Evolutionary conservation across 2,329 filamentous ascomycete genomes (phyloP), one percentile per base, ranked within the genome.

Genomic region (Samsoniella hepiali): DNA sequence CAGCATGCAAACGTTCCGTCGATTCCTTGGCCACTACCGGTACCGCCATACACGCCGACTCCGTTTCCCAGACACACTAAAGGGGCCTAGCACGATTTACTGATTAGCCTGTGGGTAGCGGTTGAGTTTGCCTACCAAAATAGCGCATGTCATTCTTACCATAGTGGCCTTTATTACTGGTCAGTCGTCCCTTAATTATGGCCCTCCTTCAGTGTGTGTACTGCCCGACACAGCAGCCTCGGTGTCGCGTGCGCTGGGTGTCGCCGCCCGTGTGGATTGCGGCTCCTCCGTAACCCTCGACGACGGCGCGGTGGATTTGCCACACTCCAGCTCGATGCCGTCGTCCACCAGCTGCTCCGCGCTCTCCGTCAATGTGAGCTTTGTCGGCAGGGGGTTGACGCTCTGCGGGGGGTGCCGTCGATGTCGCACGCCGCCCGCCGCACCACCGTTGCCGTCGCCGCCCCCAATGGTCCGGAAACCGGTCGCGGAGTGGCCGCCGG

Each of bases 401-500:
- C 57, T 63, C 44, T 49, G 60, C 0, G 44, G 54, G 32, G 27
- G 61, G 15, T 58, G 47, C 5, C 62, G 49, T 1, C 40, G 29
- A 17, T 60, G 29, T 11, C 51, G 53, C 34, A 36, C 40, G 40
- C 56, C 56, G 13, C 22, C 22, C 22, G 22, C 22, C 22, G 29
- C 34, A 7, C 34, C 49, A 8, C 45, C 45, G 36, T 55, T 54
- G 13, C 62, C 57, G 31, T 59, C 62, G 11, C 62, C 62, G 17
- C 62, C 62, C 9, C 62, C 56, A 36, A 60, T 60, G 11, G 62
- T 64, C 7, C 57, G 55, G 50, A 64, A 64, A 1, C 56, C 56
- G 7, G 31, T 55, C 5, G 62, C 68, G 17, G 50, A 58, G 9
- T 59, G 31, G 17, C 42, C 40, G 17, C 42, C 40, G 6, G 54